Evolutionary conservation across 1,139 yeast species (phyloP).

Genomic region (Blastobotrys elegans): DNA sequence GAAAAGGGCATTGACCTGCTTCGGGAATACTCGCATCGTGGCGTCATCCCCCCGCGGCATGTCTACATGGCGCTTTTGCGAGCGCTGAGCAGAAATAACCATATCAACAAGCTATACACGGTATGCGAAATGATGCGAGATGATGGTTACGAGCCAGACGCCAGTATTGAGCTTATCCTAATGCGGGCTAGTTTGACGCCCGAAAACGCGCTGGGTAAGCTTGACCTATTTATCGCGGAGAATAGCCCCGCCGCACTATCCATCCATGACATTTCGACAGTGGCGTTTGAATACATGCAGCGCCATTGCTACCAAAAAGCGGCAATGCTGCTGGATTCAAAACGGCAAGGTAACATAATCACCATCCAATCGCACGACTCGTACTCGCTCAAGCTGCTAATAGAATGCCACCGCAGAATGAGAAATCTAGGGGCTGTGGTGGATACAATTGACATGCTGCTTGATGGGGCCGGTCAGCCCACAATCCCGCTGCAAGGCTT

Average conservation of each 20-base stretch:
- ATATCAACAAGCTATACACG: neutral
- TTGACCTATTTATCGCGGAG: slow-evolving; percentile 3
- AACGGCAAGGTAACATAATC: slow-evolving; percentile 16
- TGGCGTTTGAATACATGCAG: slow-evolving; percentile 20
- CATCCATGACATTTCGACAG: slow-evolving; percentile 15
- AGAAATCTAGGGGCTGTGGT: slow-evolving; percentile 14
- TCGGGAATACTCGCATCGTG: slow-evolving; percentile 19
- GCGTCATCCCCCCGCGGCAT: slow-evolving; percentile 19
- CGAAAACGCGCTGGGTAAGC: neutral
- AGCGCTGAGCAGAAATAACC: slow-evolving; percentile 14
- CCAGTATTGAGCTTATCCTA: slow-evolving; percentile 8
- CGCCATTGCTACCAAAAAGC: slow-evolving; percentile 19
- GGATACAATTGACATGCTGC: slow-evolving; percentile 14
- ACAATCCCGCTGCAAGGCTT: slow-evolving; percentile 16
- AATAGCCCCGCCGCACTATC: neutral
- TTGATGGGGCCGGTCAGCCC: slow-evolving; percentile 15
- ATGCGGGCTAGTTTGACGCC: slow-evolving; percentile 8
- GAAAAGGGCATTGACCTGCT: slow-evolving; percentile 16
- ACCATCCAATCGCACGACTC: slow-evolving; percentile 20
- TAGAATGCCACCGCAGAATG: slow-evolving; percentile 16
- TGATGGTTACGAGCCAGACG: slow-evolving; percentile 16
- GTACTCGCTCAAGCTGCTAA: slow-evolving; percentile 19
- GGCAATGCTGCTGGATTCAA: slow-evolving; percentile 19
- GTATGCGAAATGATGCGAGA: slow-evolving; percentile 12
- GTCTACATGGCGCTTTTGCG: slow-evolving; percentile 18